Evolutionary conservation across 169 alveolate species (phyloP), one percentile per base, ranked within the genome.

Genomic region (Plasmodium cynomolgi): DNA sequence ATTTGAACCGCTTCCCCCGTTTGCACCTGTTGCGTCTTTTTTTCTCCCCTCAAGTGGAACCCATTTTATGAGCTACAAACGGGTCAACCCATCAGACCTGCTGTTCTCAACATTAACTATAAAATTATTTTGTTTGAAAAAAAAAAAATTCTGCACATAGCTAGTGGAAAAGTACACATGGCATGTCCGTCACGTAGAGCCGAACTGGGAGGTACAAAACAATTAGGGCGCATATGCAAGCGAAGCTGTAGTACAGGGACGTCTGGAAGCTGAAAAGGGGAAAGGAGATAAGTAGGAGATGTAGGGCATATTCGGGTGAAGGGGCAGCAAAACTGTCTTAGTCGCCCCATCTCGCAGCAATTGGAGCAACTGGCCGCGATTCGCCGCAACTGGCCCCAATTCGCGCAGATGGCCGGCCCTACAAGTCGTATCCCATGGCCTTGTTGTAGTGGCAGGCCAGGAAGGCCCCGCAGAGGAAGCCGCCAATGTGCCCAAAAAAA

Each of bases 401-500:
- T 56, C 26, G n/a, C 17, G 11, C 5, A 44, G 11, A 5, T 44
- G 58, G 58, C 29, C n/a, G 29, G 23, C 13, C 56, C 4, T 90
- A 90, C 94, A 68, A 33, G 34, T 90, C 85, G 31, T 90, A 90
- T 90, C 94, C 94, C 50, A 90, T 23, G 47, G 73, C 68, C 8
- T 20, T 80, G 81, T 90, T 90, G 84, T 62, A 90, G 37, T 90
- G 94, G 11, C 94, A 90, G 20, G 91, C 81, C 37, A 90, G 50
- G n/a, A 90, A 90, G 23, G 94, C 94, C 31, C 94, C 94, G 29
- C 91, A 90, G 26, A 90, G 58, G 37, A 90, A 90, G 31, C 94
- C 94, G 2, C 94, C 94, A 3, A 90, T 90, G 74, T 90, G 94
- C 0, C 94, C 94, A 81, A 90, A 90, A 39, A 90, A 71, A 90